Base-by-base conservation (phyloP, 345 rosid species). In the Anastatica hierochuntica region DNA sequence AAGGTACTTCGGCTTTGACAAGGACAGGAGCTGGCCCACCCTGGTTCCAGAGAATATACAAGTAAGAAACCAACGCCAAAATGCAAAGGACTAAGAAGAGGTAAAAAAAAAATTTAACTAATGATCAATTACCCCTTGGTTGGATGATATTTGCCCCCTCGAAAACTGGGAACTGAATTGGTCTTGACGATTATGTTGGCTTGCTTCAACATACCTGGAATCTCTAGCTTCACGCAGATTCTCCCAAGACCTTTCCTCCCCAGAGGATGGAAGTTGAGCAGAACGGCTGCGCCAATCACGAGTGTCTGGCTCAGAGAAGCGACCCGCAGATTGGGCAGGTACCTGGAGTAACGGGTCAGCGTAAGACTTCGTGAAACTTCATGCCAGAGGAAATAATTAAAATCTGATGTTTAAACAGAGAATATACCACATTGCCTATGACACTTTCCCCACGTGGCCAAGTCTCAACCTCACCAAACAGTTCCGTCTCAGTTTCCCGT, bases 1-100 rank as follows among this genome's bases (percentile, higher is more conserved):
- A 92, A 48, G 98, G 98, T 26, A 74, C 81, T 58, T 92, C 94
- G 64, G 98, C 96, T 66, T 85, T 92, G 49, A 78, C 72, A 53
- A 88, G 72, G 18, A 73, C 66, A 51, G 90, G 80, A 59, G 83
- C 44, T 24, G 84, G 78, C 12, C 90, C 95, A 29, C 73, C 94
- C 94, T 92, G 76, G 53, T 63, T 55, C 38, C 14, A 41, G 36
- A 36, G 4, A 11, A 49, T 31, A 64, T 27, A 41, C 24, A 54
- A 6, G 49, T 36, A 58, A 10, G 56, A 20, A 35, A 5, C 46
- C 7, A 62, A 45, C 30, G 41, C 43, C 49, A 62, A 21, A 64
- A 40, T 5, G 41, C 17, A 27, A 70, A 14, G 11, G 14, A 23
- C 9, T n/a, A 17, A 15, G 8, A 49, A 39, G 36, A 15, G 45